phyloP scores from a whole-genome alignment of 2,329 filamentous ascomycete genomes.

The Nigrospora sphaerica region DNA sequence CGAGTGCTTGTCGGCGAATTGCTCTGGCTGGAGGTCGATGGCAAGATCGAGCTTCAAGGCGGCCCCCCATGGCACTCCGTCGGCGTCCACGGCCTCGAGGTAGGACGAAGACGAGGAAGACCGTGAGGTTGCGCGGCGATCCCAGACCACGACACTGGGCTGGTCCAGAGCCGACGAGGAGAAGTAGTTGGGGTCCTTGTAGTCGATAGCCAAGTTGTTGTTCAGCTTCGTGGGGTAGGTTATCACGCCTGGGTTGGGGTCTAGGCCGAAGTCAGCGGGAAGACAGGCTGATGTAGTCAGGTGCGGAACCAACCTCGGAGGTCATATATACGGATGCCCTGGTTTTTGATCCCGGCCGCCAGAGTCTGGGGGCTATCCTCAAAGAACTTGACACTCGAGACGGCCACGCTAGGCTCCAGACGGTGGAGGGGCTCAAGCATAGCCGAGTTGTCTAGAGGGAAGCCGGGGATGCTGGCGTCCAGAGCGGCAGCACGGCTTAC shows the following conservation, averaged over 20 bases:
- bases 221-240: constrained; percentile 61
- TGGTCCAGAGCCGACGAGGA: constrained; percentile 72
- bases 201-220: constrained; percentile 71
- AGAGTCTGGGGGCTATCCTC: constrained; percentile 68
- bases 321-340: constrained; percentile 71
- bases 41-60: constrained; percentile 50
- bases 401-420: constrained; percentile 61
- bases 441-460: constrained; percentile 38
- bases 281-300: neutral
- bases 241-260: constrained; percentile 43
- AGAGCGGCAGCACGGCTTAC: constrained; percentile 53
- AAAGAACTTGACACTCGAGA: constrained; percentile 79
- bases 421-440: constrained; percentile 51
- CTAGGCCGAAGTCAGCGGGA: constrained; percentile 18
- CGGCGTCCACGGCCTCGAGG: constrained; percentile 50
- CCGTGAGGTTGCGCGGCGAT: constrained; percentile 56
- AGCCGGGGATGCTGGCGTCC: constrained; percentile 40
- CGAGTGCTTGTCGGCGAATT: constrained; percentile 48
- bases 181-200: constrained; percentile 76
- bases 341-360: constrained; percentile 67
- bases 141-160: constrained; percentile 71
- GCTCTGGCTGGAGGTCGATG: constrained; percentile 47
- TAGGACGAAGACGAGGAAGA: constrained; percentile 47
- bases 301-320: constrained; percentile 52
- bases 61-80: constrained; percentile 56